phyloP scores from a whole-genome alignment of 2,329 filamentous ascomycete species.

The Fusarium gaditjirri region DNA sequence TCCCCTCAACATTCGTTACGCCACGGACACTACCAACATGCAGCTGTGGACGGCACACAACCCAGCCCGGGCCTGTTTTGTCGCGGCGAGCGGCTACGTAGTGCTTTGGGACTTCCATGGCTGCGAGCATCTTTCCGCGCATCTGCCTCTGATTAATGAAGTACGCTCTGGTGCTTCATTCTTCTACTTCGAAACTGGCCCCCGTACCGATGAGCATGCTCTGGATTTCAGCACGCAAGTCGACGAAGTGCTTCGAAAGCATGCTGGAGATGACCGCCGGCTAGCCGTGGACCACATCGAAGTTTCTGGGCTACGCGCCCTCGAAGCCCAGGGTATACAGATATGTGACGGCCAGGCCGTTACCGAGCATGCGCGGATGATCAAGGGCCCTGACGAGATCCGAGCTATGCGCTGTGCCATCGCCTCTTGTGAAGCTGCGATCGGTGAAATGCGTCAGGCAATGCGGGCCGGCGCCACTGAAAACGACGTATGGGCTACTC shows the following conservation, averaged over 20 bases:
- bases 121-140: not conserved
- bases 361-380: not conserved
- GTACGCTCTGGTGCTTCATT: not conserved
- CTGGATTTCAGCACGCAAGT: not conserved
- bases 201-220: not conserved
- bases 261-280: not conserved
- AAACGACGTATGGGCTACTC: not conserved
- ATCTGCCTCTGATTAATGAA: not conserved
- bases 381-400: not conserved
- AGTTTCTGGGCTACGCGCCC: not conserved
- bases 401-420: not conserved
- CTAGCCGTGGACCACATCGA: not conserved
- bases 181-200: not conserved
- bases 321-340: not conserved
- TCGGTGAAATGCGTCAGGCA: not conserved
- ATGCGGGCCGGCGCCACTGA: not conserved
- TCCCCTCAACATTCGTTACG: not conserved
- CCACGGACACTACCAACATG: not conserved
- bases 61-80: not conserved
- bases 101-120: not conserved
- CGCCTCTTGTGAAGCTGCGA: not conserved
- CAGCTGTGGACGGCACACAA: not conserved
- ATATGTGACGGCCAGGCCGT: not conserved
- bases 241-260: not conserved
- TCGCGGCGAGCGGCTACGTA: not conserved